These are phyloP conservation scores for Megacollybia platyphylla DNA, from an alignment of 1,284 basidiomycete species.

Conservation along the genomic window DNA sequence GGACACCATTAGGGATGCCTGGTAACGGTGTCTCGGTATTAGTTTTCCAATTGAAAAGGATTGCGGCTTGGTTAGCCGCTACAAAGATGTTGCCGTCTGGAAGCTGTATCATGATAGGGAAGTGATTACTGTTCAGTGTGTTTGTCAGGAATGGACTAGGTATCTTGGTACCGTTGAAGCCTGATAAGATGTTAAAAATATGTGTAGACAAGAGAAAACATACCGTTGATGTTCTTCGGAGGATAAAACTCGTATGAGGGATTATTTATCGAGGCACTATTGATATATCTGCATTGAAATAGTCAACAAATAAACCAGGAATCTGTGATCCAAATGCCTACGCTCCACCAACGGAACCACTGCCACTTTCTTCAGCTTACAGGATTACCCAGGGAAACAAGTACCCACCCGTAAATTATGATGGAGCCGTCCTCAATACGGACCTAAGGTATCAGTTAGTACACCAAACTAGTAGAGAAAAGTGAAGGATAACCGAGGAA, in stretches of 20 bases:
- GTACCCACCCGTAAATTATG: conserved; percentile 14
- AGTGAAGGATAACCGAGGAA: conserved; percentile 13
- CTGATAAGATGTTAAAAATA: conserved; percentile 8
- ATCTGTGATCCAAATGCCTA: conserved; percentile 3
- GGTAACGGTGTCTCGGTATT: conserved; percentile 34
- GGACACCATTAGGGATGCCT: conserved; percentile 38
- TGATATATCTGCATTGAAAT: conserved; percentile 15
- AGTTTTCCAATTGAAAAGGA: conserved; percentile 37
- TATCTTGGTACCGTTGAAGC: conserved; percentile 15
- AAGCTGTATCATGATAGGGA: conserved; percentile 36
- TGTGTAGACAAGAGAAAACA: conserved; percentile 8
- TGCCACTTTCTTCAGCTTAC: not conserved
- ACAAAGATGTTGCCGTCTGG: conserved; percentile 39
- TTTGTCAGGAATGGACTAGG: conserved; percentile 33
- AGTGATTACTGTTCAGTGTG: conserved; percentile 45
- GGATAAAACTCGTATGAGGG: conserved; percentile 28
- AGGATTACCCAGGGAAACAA: not conserved
- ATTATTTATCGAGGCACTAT: conserved; percentile 21
- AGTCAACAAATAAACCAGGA: not conserved
- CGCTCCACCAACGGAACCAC: conserved; percentile 8
- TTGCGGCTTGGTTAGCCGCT: conserved; percentile 38
- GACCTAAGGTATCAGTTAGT: conserved; percentile 5
- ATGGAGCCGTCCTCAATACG: conserved; percentile 11
- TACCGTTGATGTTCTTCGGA: conserved; percentile 28
- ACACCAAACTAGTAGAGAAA: not conserved